Base-by-base conservation (phyloP, 23 red algal genomes). In the Agarophyton chilense region DNA sequence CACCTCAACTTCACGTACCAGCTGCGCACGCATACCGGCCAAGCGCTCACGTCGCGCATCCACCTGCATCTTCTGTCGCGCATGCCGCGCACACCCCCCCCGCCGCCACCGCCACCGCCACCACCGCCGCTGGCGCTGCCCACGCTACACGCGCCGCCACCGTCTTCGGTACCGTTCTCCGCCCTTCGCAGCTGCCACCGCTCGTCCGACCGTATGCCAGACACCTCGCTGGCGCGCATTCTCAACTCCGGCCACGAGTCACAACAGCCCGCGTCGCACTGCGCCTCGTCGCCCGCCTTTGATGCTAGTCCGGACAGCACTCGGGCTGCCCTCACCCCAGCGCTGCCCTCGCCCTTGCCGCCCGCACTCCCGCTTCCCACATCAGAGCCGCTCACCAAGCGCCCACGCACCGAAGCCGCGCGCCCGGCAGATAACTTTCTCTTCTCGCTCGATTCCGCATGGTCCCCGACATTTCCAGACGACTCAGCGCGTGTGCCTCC, bases 191-290 rank as follows among this genome's bases (percentile, higher is more conserved):
- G 46, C 50, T 73, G 60, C 28, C 33, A 87, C 19, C 74, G 82
- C 25, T n/a, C 82, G 18, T 63, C 82, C 28, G 82, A 87, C 12
- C 47, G 52, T n/a, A 74, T 87, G 82, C 45, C 64, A 21, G 67
- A 60, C 53, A 68, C 63, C 0, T 73, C 82, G 28, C 52, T 87
- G 2, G 82, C 82, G 34, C 82, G 35, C 41, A 87, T 87, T 29
- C 82, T 87, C 50, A 87, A 87, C 66, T 63, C 34, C 12, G 43
- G 82, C 31, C 49, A 72, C 17, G 67, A 87, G 14, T 44, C 26
- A 19, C 64, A 58, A 19, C 68, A 6, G 41, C 13, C 21, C 2
- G 40, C 68, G 2, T 18, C 41, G 40, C 68, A 43, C 19, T 46
- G 40, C 43, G 41, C 68, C 4, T 43, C 68, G 4, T 46, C 68